Conservation (phyloP, 108 stramenopile genomes). For the Conticribra guillardii region DNA sequence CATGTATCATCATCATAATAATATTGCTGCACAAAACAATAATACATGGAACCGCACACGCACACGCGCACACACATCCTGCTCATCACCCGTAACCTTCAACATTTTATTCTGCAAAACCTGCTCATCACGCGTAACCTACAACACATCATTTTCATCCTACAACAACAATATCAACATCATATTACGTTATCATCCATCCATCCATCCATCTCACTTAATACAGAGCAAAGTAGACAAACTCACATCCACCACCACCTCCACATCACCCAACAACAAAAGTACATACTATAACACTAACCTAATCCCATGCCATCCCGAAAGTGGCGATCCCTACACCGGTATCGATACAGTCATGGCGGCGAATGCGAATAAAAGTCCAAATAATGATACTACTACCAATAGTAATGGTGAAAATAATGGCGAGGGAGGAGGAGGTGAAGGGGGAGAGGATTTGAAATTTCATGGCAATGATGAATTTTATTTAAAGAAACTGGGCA, state of each 20-base stretch:
- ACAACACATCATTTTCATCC: not conserved
- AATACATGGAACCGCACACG: not conserved
- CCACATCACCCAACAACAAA: not conserved
- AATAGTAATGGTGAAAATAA: not conserved
- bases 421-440: not conserved
- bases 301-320: slow-evolving; percentile 12
- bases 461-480: slow-evolving; percentile 15
- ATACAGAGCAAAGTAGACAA: slow-evolving; percentile 14
- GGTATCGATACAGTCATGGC: not conserved
- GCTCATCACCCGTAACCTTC: too few relatives aligned
- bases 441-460: not conserved
- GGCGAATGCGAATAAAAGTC: not conserved
- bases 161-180: not conserved
- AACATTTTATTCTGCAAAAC: not conserved
- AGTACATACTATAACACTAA: not conserved
- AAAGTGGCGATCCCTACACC: slow-evolving; percentile 7
- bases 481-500: not conserved
- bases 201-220: too few relatives aligned
- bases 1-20: not conserved
- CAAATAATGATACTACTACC: not conserved
- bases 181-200: too few relatives aligned
- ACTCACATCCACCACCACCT: not conserved
- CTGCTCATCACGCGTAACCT: not conserved
- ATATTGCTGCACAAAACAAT: not conserved
- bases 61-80: not conserved